Conservation (phyloP, 1,284 basidiomycete species). For the Mycocalia duriaeana region DNA sequence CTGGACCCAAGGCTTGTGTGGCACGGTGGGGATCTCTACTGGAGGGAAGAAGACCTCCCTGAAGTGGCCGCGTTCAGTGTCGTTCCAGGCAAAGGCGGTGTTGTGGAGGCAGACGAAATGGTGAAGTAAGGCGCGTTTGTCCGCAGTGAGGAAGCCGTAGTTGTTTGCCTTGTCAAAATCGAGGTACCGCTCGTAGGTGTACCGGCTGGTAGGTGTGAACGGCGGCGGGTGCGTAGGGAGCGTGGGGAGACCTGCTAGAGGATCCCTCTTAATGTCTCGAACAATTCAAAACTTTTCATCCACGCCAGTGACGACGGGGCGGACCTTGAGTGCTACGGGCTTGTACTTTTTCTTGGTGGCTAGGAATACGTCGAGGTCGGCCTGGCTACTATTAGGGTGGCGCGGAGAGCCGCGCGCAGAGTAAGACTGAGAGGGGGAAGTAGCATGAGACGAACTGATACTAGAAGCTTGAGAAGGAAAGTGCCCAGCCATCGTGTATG, state of each 20-base stretch:
- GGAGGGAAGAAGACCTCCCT: not conserved
- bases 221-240: not conserved
- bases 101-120: conserved; percentile 14
- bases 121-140: not conserved
- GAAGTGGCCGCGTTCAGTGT: not conserved
- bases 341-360: no score
- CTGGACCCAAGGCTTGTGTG: not conserved
- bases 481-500: not conserved
- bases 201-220: not conserved
- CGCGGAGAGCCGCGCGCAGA: not conserved
- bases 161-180: conserved; percentile 18
- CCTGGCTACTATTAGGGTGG: not conserved
- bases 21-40: not conserved
- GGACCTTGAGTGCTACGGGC: not conserved
- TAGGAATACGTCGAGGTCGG: conserved; percentile 1
- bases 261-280: not conserved
- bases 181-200: not conserved
- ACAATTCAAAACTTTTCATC: not conserved
- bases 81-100: not conserved
- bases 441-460: not conserved
- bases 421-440: not conserved
- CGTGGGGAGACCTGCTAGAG: not conserved
- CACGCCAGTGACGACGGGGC: not conserved
- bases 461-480: not conserved
- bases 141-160: conserved; percentile 18